phyloP scores from a whole-genome alignment of 768 basidiomycete species.

The Mycena crocata region DNA sequence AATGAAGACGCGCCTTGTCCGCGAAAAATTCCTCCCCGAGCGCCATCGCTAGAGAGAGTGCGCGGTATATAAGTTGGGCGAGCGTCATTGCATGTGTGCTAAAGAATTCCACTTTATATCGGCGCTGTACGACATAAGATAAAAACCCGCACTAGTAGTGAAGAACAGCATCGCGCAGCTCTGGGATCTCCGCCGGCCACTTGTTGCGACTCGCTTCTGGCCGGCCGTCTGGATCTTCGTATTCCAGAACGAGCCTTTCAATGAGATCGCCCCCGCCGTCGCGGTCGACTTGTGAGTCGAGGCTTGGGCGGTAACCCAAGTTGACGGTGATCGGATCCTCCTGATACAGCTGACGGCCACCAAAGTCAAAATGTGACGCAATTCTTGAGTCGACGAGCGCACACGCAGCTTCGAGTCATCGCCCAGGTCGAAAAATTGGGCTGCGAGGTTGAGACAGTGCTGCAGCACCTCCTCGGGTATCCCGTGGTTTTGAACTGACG shows the following conservation, averaged over 20 bases:
- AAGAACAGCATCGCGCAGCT: background rate
- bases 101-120: too few relatives aligned
- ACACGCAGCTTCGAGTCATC: conserved; percentile 2
- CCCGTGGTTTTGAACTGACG: conserved; percentile 3
- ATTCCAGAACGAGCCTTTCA: background rate
- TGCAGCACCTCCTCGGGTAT: background rate
- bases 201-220: background rate
- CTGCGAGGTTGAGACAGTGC: background rate
- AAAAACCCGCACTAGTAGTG: conserved; percentile 5
- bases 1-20: background rate
- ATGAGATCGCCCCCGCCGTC: background rate
- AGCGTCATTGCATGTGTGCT: too few relatives aligned
- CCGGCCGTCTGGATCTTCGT: background rate
- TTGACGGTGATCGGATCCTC: background rate
- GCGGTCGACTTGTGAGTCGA: background rate
- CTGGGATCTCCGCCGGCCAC: background rate
- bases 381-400: too few relatives aligned
- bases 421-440: background rate
- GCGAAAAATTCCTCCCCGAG: conserved; percentile 1
- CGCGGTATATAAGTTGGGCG: background rate
- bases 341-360: background rate
- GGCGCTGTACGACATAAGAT: too few relatives aligned
- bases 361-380: background rate
- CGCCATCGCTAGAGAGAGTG: background rate
- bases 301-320: background rate